Evolutionary conservation across 805 yeast genomes (phyloP), one percentile per base, ranked within the genome.

Genomic region (Zygosaccharomyces bailii): DNA sequence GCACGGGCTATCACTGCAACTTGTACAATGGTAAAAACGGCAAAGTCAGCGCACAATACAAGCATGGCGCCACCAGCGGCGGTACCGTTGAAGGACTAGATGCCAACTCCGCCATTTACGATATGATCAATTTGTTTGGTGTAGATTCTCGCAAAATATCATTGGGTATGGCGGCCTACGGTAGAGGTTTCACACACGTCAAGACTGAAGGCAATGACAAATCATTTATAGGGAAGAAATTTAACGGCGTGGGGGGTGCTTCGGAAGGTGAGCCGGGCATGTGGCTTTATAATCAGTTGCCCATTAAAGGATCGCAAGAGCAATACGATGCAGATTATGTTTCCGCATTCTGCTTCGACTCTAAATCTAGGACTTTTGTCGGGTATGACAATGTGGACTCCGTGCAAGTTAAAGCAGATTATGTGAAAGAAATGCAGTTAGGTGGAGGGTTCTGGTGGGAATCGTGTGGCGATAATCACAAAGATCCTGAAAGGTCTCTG

Each of bases 381-480:
- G 72, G 76, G 5, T 91, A 84, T 62, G 99, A 91, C 59, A 83
- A 76, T 49, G 69, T 69, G 0, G 67, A 70, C 4, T 72, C 83
- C 1, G 78, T 75, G 2, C 55, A 59, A 6, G 54, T 55, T 13
- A 93, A 91, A 60, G 88, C 87, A 0, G 55, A 67, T 21, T 88
- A 78, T 54, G 78, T 84, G 5, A 54, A 51, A 31, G 53, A 63
- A 16, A 61, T 67, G 5, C 57, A 68, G 0, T 66, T 89, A 7
- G 95, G 83, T 0, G 98, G 99, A 0, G 96, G 86, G 0, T 82
- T 93, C 79, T 90, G 86, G 83, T 91, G 98, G 98, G 97, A 91
- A 56, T 82, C 96, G 0, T 74, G 82, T 45, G 96, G 96, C 2
- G 96, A 88, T 56, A 55, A 64, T 2, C 57, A 64, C 38, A 25